Base-by-base conservation (phyloP, 75 land plant species). In the Picea sitchensis region DNA sequence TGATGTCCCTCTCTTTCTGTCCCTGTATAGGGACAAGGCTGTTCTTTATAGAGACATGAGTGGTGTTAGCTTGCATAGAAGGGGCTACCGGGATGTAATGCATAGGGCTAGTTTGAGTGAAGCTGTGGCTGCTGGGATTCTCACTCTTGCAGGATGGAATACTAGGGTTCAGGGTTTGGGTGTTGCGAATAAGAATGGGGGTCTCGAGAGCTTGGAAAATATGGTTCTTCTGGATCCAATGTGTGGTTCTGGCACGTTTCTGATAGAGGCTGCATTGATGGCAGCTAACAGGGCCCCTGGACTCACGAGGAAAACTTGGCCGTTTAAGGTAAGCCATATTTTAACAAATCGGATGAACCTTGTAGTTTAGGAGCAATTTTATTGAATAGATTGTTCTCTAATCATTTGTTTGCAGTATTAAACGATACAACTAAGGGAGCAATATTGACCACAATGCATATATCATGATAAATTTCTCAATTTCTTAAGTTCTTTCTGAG, bases 181-280 rank as follows among this genome's bases (percentile, higher is more conserved):
- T 51, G 78, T 23, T 63, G 72, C 61, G 31, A 81, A 85, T 57
- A 65, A 76, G 80, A 86, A 81, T 62, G 60, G 15, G 26, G n/a
- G 26, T 11, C 12, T 31, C 1, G 51, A 31, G 18, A 65, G 56
- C 15, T 23, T 47, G 32, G 80, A 76, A 14, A 56, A 75, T 75
- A 41, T 76, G n/a, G 77, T 78, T 44, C 65, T 87, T 14, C 32
- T 87, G 87, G 88, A 87, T 75, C 88, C 88, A 34, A 87, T 87
- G 88, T 87, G 88, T 73, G 88, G 88, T 36, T 87, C 88, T 8
- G 88, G 88, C 2, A 87, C 88, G 5, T 81, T 87, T 69, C 54
- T 87, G 73, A 87, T 87, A 47, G 88, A 87, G 60, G 88, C 88
- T 59, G 88, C 88, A 76, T 83, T 87, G 77, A 87, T 87, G 88